These are phyloP conservation scores for Oryza brachyantha DNA, from an alignment of 176 grass and related monocot genomes.

Conservation along the genomic window DNA sequence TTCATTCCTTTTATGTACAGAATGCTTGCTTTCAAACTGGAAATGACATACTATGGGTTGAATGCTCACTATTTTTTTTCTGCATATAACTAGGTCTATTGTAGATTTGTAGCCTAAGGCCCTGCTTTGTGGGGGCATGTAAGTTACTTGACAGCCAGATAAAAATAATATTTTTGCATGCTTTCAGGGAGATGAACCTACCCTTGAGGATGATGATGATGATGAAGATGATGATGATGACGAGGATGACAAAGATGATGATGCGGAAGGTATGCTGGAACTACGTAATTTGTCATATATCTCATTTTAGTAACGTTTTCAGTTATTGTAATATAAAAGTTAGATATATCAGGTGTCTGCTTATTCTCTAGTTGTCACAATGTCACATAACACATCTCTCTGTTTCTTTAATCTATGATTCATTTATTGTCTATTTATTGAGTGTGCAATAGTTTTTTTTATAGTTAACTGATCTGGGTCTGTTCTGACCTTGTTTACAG, in stretches of 20 bases:
- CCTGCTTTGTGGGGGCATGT: not conserved
- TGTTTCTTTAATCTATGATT: not conserved
- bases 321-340: not conserved
- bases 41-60: not conserved
- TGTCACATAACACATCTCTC: not conserved
- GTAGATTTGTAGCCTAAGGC: not conserved
- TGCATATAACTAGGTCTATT: not conserved
- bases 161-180: not conserved
- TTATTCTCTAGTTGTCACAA: not conserved
- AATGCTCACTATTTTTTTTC: not conserved
- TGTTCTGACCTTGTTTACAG: not conserved
- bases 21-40: not conserved
- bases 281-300: not conserved
- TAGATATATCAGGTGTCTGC: not conserved
- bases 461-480: not conserved
- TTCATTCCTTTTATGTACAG: not conserved
- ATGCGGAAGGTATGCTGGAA: constrained; percentile 26
- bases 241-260: constrained; percentile 35
- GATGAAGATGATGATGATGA: constrained; percentile 6
- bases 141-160: not conserved
- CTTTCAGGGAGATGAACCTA: constrained; percentile 37
- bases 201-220: constrained; percentile 40
- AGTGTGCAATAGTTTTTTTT: not conserved
- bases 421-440: not conserved
- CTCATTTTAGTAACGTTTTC: not conserved